Evolutionary conservation across 129 eudicot species (phyloP), one percentile per base, ranked within the genome.

Genomic region (Artemisia annua): DNA sequence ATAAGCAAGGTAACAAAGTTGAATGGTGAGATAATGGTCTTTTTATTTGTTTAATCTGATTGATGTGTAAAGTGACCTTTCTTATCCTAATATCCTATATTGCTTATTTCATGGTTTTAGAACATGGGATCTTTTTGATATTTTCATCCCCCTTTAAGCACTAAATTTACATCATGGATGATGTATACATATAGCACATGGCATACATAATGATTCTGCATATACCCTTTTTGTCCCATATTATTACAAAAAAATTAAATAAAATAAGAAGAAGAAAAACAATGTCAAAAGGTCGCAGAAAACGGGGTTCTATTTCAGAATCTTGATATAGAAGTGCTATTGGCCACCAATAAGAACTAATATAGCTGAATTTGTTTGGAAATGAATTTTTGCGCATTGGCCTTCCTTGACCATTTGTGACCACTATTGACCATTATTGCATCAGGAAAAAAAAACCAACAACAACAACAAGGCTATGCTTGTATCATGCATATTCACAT

Each of bases 21-120:
- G 19, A 49, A 24, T 67, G 72, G 20, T 24, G 59, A 49, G 39
- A 67, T 67, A 39, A 26, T 51, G 56, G 69, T 11, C 22, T 20
- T 67, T 48, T 67, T 20, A 8, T 6, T 49, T 22, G 39, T 13
- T 10, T 26, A 50, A 22, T 67, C 44, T 4, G 59, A 13, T 67
- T 67, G 59, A 22, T 5, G 48, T 50, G 72, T 67, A 67, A 67
- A 49, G 72, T 48, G 19, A 60, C 22, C 48, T 67, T 48, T 66
- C 43, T 44, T 46, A 66, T 48, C 35, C 10, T 13, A 7, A 18
- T 46, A 66, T 48, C 35, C 10, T 13, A 7, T 35, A 35, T 35
- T 35, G 44, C 44, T 0, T 0, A 35, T 35, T 19, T 57, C 63
- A 57, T 19, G 63, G 63, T 57, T 17, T n/a, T 57, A n/a, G 63